These are phyloP conservation scores for Lipomyces lipofer DNA, from an alignment of 805 yeast species.

Conservation along the genomic window DNA sequence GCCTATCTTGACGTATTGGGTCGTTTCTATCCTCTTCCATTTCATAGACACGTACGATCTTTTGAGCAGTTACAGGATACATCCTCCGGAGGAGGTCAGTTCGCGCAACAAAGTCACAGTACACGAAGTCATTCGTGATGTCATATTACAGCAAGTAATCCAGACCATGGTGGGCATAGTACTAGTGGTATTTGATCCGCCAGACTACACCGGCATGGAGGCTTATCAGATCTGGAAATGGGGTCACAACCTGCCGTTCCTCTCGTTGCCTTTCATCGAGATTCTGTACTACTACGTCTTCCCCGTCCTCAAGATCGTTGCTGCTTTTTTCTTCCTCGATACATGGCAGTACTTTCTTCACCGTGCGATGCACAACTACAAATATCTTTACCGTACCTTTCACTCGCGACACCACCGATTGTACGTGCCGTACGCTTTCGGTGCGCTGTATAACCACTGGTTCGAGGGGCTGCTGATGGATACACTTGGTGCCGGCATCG, in stretches of 20 bases:
- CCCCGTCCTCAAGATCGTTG: constrained; percentile 55
- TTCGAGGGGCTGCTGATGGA: constrained; percentile 91
- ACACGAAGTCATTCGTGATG: constrained; percentile 74
- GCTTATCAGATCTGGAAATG: constrained; percentile 43
- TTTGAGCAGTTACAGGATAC: constrained; percentile 84
- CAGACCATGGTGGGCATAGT: constrained; percentile 71
- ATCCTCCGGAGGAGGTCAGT: constrained; percentile 83
- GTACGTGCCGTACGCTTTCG: constrained; percentile 95
- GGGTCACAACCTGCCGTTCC: constrained; percentile 43
- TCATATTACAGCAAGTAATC: constrained; percentile 76
- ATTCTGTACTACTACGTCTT: constrained; percentile 62
- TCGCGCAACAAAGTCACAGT: constrained; percentile 73
- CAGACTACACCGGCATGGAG: constrained; percentile 30
- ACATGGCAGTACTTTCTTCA: constrained; percentile 95
- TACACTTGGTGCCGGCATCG: constrained; percentile 88
- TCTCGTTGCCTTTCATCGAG: constrained; percentile 54
- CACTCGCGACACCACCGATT: constrained; percentile 94
- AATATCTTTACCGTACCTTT: constrained; percentile 69
- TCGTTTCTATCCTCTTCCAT: constrained; percentile 69
- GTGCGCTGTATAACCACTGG: constrained; percentile 93
- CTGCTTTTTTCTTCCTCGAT: constrained; percentile 77
- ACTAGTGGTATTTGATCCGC: constrained; percentile 56
- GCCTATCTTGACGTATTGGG: constrained; percentile 87
- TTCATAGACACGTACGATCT: constrained; percentile 69
- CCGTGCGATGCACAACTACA: constrained; percentile 82